Conservation (phyloP, 768 basidiomycete species). For the Candolleomyces aberdarensis region DNA sequence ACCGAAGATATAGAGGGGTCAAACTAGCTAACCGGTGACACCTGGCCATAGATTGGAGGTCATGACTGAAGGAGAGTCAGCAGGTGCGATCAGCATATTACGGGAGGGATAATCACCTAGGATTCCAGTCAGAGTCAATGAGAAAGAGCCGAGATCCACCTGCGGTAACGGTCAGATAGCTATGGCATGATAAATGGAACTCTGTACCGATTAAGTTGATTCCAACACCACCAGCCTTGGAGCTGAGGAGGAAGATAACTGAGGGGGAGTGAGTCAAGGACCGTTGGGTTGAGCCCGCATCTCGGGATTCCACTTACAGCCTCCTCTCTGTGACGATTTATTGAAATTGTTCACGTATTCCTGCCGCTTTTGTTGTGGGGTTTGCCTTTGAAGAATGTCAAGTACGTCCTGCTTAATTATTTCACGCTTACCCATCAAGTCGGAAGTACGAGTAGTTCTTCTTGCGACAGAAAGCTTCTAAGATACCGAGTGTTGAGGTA, state of each 20-base stretch:
- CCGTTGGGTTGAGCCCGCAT: neutral
- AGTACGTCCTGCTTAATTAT: neutral
- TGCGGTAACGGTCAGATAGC: slow-evolving; percentile 14
- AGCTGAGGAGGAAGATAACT: slow-evolving; percentile 91
- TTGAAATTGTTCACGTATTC: slow-evolving; percentile 91
- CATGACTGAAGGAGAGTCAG: slow-evolving; percentile 47
- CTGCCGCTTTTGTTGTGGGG: slow-evolving; percentile 73
- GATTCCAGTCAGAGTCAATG: slow-evolving; percentile 94
- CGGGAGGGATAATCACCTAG: slow-evolving; percentile 48
- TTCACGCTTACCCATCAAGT: slow-evolving; percentile 70
- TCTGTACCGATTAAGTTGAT: slow-evolving; percentile 79
- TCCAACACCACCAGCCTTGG: slow-evolving; percentile 92
- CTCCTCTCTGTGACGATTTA: slow-evolving; percentile 60
- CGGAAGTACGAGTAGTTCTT: slow-evolving; percentile 76
- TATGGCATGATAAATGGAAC: neutral
- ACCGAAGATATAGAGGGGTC: slow-evolving; percentile 5
- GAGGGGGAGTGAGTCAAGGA: neutral
- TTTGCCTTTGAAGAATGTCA: slow-evolving; percentile 48
- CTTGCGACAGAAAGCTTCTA: slow-evolving; percentile 82
- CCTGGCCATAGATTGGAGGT: slow-evolving; percentile 96
- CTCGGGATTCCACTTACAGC: slow-evolving; percentile 49
- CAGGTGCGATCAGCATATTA: neutral
- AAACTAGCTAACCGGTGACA: slow-evolving; percentile 70
- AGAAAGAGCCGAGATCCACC: slow-evolving; percentile 82
- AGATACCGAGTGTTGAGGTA: slow-evolving; percentile 88